Conservation (phyloP, 192 early-diverging fungal species). For the Mortierella hygrophila region DNA sequence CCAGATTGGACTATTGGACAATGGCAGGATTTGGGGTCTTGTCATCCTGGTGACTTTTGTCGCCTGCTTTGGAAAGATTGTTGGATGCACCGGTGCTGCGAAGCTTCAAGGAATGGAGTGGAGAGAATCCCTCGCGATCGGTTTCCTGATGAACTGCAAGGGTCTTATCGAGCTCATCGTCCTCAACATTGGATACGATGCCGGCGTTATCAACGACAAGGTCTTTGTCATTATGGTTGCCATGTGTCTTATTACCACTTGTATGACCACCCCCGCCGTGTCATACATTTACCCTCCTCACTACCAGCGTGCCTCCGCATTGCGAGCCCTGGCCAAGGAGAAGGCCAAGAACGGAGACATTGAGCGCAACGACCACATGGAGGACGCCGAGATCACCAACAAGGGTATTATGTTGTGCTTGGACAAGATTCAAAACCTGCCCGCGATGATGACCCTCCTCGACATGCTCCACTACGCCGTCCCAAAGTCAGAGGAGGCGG, state of each 20-base stretch:
- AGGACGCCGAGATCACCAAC: constrained; percentile 5
- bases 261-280: constrained; percentile 87
- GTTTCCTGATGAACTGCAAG: constrained; percentile 96
- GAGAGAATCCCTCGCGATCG: constrained; percentile 89
- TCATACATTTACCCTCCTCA: constrained; percentile 78
- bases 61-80: constrained; percentile 89
- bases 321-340: constrained; percentile 35
- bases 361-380: constrained; percentile 4
- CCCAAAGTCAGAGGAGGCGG: constrained; percentile 6
- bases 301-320: constrained; percentile 63
- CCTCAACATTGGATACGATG: constrained; percentile 91
- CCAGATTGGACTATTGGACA: constrained; percentile 80
- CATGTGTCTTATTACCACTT: constrained; percentile 83
- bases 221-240: constrained; percentile 69
- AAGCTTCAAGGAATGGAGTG: constrained; percentile 76
- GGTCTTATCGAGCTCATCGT: constrained; percentile 97
- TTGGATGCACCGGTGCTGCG: constrained; percentile 82
- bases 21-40: constrained; percentile 80
- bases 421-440: constrained; percentile 58
- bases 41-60: constrained; percentile 81
- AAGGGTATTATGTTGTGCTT: constrained; percentile 43
- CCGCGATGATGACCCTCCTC: constrained; percentile 58
- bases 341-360: constrained; percentile 14
- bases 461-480: constrained; percentile 41
- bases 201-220: constrained; percentile 80